These are phyloP conservation scores for Lizonia empirigonia DNA, from an alignment of 2,329 filamentous ascomycete species.

Conservation along the genomic window DNA sequence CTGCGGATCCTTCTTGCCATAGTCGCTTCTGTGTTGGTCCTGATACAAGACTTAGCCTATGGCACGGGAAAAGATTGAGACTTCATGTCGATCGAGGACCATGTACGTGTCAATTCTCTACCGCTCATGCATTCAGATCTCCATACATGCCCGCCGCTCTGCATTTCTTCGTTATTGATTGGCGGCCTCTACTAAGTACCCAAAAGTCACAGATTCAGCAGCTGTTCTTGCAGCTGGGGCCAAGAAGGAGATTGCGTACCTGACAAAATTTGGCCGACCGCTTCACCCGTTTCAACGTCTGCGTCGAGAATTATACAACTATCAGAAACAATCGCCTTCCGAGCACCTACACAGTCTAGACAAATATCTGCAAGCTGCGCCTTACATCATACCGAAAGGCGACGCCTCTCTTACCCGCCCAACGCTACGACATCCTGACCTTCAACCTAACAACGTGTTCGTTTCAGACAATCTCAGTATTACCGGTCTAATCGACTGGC, in stretches of 20 bases:
- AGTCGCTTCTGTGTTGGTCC: constrained; percentile 39
- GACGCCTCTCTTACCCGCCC: constrained; percentile 22
- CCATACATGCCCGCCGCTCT: not conserved
- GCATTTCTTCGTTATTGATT: not conserved
- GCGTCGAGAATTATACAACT: constrained; percentile 39
- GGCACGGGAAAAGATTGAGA: constrained; percentile 37
- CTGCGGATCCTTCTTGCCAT: constrained; percentile 6
- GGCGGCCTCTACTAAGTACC: constrained; percentile 19
- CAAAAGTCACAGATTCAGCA: constrained; percentile 31
- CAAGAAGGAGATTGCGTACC: constrained; percentile 41
- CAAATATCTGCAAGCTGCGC: constrained; percentile 36
- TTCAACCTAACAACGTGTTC: constrained; percentile 38
- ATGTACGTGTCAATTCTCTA: constrained; percentile 32
- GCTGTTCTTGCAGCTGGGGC: constrained; percentile 37
- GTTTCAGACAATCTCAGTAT: constrained; percentile 41
- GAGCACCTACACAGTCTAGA: constrained; percentile 37
- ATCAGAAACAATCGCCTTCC: constrained; percentile 34
- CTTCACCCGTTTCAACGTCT: constrained; percentile 42
- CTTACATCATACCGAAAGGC: constrained; percentile 28
- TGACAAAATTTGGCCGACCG: constrained; percentile 35
- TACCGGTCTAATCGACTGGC: constrained; percentile 51
- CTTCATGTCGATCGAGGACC: constrained; percentile 39
- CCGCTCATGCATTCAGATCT: not conserved
- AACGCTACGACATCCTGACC: constrained; percentile 44
- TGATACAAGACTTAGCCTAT: constrained; percentile 33